Evolutionary conservation across 768 basidiomycete species (phyloP).

Genomic region (Dioszegia aurantiaca): DNA sequence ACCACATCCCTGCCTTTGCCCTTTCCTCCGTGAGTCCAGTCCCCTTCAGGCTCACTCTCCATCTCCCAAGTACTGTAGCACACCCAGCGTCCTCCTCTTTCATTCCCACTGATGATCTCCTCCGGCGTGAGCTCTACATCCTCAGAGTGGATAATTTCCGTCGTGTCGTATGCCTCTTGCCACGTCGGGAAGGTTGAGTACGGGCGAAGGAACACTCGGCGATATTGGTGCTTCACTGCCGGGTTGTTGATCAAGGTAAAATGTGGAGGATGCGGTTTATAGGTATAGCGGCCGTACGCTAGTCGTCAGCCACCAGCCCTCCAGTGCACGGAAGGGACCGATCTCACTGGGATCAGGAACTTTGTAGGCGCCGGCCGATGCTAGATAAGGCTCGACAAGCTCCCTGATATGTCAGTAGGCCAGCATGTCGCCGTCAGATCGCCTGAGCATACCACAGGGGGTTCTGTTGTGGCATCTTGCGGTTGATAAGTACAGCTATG

Average conservation of each 20-base stretch:
- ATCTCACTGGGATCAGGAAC: slow-evolving; percentile 49
- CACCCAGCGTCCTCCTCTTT: slow-evolving; percentile 49
- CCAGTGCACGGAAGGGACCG: neutral
- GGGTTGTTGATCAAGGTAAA: slow-evolving; percentile 38
- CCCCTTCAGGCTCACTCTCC: slow-evolving; percentile 30
- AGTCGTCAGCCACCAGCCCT: neutral
- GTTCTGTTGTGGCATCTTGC: slow-evolving; percentile 30
- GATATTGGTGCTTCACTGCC: slow-evolving; percentile 32
- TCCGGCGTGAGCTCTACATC: slow-evolving; percentile 43
- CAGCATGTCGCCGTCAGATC: neutral
- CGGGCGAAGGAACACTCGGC: slow-evolving; percentile 48
- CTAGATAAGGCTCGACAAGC: slow-evolving; percentile 47
- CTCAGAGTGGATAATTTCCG: slow-evolving; percentile 45
- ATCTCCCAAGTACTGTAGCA: slow-evolving; percentile 52
- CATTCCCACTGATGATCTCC: slow-evolving; percentile 39
- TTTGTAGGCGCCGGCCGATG: slow-evolving; percentile 40
- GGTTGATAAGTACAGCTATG: neutral
- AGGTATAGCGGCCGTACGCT: slow-evolving; percentile 52
- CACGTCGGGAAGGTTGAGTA: slow-evolving; percentile 21
- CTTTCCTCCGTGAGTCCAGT: slow-evolving; percentile 45
- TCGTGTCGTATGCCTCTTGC: slow-evolving; percentile 38
- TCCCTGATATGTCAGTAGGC: slow-evolving; percentile 32
- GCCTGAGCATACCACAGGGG: slow-evolving; percentile 33
- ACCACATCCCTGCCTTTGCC: slow-evolving; percentile 50
- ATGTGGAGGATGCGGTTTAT: slow-evolving; percentile 47